Percentiles rank a stretch among this genome's conserved stretches.
These are phyloP conservation scores for Verticillium tricorpus DNA, from an alignment of 2,329 filamentous ascomycete species.

Conservation along the genomic window DNA sequence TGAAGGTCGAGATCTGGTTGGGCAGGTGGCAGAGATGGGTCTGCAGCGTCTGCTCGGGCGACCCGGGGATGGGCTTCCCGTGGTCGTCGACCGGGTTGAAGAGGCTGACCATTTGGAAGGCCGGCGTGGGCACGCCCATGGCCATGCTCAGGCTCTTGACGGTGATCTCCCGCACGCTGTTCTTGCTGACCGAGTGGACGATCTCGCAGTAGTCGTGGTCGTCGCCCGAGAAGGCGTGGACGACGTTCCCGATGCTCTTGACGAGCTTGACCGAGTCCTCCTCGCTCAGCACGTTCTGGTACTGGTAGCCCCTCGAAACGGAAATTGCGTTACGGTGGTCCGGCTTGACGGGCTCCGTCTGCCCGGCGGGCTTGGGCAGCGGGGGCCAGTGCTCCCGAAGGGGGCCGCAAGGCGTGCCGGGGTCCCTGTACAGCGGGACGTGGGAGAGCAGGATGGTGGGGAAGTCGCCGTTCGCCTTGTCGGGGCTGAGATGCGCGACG, in stretches of 20 bases:
- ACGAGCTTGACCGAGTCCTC: constrained; percentile 72
- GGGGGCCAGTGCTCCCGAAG: constrained; percentile 80
- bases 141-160: constrained; percentile 95
- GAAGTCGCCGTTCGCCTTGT: constrained; percentile 54
- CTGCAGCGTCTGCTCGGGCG: constrained; percentile 62
- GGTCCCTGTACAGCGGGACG: constrained; percentile 79
- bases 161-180: constrained; percentile 74
- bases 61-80: constrained; percentile 41
- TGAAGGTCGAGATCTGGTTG: constrained; percentile 79
- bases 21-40: constrained; percentile 88
- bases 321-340: constrained; percentile 76
- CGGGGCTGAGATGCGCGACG: constrained; percentile 30
- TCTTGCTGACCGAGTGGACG: constrained; percentile 66
- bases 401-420: constrained; percentile 83
- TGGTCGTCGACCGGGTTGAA: constrained; percentile 80
- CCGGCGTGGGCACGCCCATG: constrained; percentile 87
- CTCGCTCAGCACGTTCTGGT: constrained; percentile 86
- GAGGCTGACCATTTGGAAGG: constrained; percentile 82
- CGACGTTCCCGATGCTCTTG: constrained; percentile 73
- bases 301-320: constrained; percentile 81
- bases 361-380: constrained; percentile 54
- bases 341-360: constrained; percentile 45
- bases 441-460: constrained; percentile 89
- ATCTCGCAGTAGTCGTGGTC: constrained; percentile 98
- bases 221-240: constrained; percentile 88